phyloP scores from a whole-genome alignment of 2,329 filamentous ascomycete species.

The Blastomyces silverae region DNA sequence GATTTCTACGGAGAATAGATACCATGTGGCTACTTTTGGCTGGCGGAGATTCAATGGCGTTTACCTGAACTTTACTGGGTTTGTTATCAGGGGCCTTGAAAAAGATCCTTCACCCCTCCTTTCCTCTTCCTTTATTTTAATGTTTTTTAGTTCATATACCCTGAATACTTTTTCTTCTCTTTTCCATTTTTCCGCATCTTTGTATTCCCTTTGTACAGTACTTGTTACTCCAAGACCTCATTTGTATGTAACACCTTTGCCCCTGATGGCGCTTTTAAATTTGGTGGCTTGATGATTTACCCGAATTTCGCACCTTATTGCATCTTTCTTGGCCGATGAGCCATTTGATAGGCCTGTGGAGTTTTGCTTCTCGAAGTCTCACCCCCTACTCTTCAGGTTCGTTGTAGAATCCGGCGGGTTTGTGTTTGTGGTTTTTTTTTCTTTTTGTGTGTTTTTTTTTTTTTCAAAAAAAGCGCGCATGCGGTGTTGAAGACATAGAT shows the following conservation, averaged over 20 bases:
- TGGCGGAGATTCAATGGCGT: not conserved
- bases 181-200: not conserved
- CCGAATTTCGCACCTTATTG: not conserved
- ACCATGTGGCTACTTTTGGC: not conserved
- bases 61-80: not conserved
- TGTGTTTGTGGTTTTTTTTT: not conserved
- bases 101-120: not conserved
- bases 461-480: not conserved
- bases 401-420: not conserved
- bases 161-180: not conserved
- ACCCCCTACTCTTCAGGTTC: not conserved
- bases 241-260: not conserved
- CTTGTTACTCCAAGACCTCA: not conserved
- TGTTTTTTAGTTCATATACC: slow-evolving; percentile 3
- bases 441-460: too few species aligned
- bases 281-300: not conserved
- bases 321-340: not conserved
- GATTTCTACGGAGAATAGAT: not conserved
- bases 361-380: not conserved
- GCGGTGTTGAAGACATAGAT: not conserved
- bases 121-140: not conserved
- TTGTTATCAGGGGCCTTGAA: not conserved
- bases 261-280: not conserved
- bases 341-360: not conserved
- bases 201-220: not conserved